These are phyloP conservation scores for Sarcomyxa edulis DNA, from an alignment of 768 basidiomycete genomes.

Conservation along the genomic window DNA sequence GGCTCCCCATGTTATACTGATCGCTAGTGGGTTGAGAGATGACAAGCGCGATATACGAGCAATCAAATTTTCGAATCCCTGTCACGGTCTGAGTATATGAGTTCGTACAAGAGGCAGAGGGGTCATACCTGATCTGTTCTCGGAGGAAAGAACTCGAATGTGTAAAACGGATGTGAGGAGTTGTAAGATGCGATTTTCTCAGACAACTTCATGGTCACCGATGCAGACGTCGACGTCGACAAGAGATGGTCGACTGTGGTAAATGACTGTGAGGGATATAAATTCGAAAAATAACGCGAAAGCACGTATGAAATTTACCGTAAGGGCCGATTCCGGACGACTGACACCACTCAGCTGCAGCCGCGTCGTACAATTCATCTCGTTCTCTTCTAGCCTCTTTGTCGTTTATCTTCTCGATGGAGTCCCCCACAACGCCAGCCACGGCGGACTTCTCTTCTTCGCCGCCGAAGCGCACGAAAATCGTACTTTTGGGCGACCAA, in stretches of 20 bases:
- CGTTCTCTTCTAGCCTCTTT: background rate
- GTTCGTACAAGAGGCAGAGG: conserved; percentile 2
- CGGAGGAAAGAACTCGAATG: conserved; percentile 97
- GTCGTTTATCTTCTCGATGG: conserved; percentile 33
- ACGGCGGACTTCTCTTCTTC: conserved; percentile 83
- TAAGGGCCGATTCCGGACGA: no score
- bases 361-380: no score
- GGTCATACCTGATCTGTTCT: conserved; percentile 75
- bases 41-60: conserved; percentile 82
- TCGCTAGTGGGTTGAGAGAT: conserved; percentile 71
- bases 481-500: conserved; percentile 94
- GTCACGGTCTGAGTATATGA: conserved; percentile 8
- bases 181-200: conserved; percentile 54
- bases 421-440: conserved; percentile 57
- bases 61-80: conserved; percentile 91
- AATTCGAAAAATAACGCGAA: no score
- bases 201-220: conserved; percentile 58
- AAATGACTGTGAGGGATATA: no score
- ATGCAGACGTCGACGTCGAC: no score
- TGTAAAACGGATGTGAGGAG: conserved; percentile 67
- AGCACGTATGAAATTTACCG: no score
- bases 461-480: conserved; percentile 92
- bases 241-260: no score
- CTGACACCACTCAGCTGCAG: no score
- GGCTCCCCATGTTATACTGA: conserved; percentile 97